Percentiles rank a stretch among this genome's conserved stretches.
phyloP scores from a whole-genome alignment of 345 rosid species.

The Sonneratia caseolaris region DNA sequence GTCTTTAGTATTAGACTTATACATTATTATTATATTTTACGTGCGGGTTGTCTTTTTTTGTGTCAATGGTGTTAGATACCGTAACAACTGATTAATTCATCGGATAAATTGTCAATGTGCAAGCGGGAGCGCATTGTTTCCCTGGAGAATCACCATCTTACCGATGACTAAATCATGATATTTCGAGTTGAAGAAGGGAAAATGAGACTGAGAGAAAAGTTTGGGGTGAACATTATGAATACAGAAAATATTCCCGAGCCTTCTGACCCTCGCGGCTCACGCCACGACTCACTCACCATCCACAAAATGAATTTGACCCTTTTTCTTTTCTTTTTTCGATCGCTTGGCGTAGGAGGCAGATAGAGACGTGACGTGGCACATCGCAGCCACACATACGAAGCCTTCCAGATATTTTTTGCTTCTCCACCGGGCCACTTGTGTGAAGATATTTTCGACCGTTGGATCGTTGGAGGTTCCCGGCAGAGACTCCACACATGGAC shows the following conservation, averaged over 20 bases:
- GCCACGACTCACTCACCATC: neutral
- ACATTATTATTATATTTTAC: too few species aligned
- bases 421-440: neutral
- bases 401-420: slow-evolving; percentile 36
- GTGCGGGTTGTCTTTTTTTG: too few species aligned
- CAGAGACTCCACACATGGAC: slow-evolving; percentile 3
- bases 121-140: too few species aligned
- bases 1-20: too few species aligned
- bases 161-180: neutral
- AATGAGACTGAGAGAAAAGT: neutral
- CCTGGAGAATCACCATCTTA: too few species aligned
- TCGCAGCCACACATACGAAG: slow-evolving; percentile 27
- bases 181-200: neutral
- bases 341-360: slow-evolving; percentile 8
- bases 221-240: neutral
- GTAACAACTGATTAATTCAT: too few species aligned
- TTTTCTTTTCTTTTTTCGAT: slow-evolving; percentile 2
- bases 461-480: slow-evolving; percentile 8
- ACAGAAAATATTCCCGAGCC: neutral
- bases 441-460: slow-evolving; percentile 6
- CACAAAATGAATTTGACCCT: slow-evolving; percentile 8
- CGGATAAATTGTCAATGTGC: too few species aligned
- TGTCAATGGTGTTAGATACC: too few species aligned
- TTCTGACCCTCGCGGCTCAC: neutral
- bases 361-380: slow-evolving; percentile 36